Base-by-base conservation (phyloP, 2,329 filamentous ascomycete species). In the Talaromyces sp. region DNA sequence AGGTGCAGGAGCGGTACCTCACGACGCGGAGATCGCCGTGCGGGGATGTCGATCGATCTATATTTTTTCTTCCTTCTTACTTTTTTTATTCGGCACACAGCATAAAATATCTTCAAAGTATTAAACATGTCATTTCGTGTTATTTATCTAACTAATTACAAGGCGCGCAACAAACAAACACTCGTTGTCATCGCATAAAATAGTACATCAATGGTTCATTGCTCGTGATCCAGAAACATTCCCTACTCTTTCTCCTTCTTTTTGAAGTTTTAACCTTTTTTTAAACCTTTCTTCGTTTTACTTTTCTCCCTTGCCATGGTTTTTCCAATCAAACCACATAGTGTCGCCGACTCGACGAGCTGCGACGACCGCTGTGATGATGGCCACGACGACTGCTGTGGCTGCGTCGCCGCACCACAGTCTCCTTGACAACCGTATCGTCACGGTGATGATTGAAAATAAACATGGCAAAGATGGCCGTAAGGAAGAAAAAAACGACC, bases 401-500 rank as follows among this genome's bases (percentile, higher is more conserved):
- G 56, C 69, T 74, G 12, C 71, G 68, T 48, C 70, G 65, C 3
- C 69, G 63, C 14, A 70, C 75, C 27, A 69, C 67, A 2, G 70
- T 75, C 69, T 79, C 76, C 66, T 75, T 77, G 11, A 75, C 73
- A 31, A 74, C 69, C 17, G 71, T 68, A 5, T 70, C 68, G 57
- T 70, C 66, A 27, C 68, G 65, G 29, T 70, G 61, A 35, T 64
- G 59, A 10, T 69, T 64, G 59, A 78, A 74, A 59, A 80, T 68
- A 57, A 77, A 76, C 52, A 79, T 65, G 17, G 92, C 91, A 50
- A 94, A 79, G 29, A 93, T 76, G 56, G 85, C 83, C 3, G 91
- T 94, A 70, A 88, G 79, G 73, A 88, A 87, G 77, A 96, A 96
- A 72, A 92, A 88, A 65, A 94, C 79, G 65, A 81, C 80, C 74